Evolutionary conservation across 2,329 filamentous ascomycete genomes (phyloP).

Genomic region (Aspergillus sp.): DNA sequence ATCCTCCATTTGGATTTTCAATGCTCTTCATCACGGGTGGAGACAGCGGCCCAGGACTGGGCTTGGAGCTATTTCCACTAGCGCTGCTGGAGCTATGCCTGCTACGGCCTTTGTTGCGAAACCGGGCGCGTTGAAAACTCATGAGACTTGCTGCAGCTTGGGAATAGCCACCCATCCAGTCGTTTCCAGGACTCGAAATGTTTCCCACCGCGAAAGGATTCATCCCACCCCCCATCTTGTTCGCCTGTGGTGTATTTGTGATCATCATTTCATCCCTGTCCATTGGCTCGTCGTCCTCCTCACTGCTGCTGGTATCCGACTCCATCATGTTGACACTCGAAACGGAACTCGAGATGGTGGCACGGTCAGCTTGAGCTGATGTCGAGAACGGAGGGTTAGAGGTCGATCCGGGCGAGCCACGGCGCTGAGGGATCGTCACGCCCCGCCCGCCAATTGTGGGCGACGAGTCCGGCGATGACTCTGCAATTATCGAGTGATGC

Average conservation of each 20-base stretch:
- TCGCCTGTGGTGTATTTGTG: conserved; percentile 68
- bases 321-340: conserved; percentile 75
- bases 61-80: conserved; percentile 65
- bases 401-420: conserved; percentile 56
- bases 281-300: conserved; percentile 57
- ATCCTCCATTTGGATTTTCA: conserved; percentile 48
- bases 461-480: conserved; percentile 85
- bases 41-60: conserved; percentile 68
- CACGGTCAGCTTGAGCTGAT: conserved; percentile 64
- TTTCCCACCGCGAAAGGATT: conserved; percentile 44
- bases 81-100: conserved; percentile 65
- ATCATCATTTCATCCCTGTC: conserved; percentile 75
- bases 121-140: conserved; percentile 65
- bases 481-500: conserved; percentile 90
- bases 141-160: conserved; percentile 71
- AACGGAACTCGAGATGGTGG: conserved; percentile 71
- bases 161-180: conserved; percentile 61
- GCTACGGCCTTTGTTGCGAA: conserved; percentile 52
- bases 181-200: conserved; percentile 50
- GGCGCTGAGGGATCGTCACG: conserved; percentile 55
- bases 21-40: conserved; percentile 62
- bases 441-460: conserved; percentile 72
- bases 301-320: conserved; percentile 71
- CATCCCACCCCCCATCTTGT: conserved; percentile 47
- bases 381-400: conserved; percentile 64